Evolutionary conservation across 2,329 filamentous ascomycete genomes (phyloP), one percentile per base, ranked within the genome.

Genomic region (Aspergillus sojae): DNA sequence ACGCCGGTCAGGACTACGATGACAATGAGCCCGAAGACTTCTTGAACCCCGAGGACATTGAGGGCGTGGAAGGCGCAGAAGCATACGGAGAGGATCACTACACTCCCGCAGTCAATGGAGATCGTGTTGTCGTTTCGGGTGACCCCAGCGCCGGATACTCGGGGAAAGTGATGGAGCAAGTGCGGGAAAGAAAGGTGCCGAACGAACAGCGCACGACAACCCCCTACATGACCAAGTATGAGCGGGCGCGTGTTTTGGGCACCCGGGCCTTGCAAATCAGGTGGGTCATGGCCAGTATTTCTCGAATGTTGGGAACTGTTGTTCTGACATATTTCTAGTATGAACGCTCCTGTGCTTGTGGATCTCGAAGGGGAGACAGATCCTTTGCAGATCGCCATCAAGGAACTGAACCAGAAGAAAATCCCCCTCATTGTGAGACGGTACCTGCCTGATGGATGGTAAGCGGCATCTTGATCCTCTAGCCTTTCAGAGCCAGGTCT

Each of bases 221-320:
- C 32, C 95, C 94, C 2, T 99, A 97, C 82, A 96, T 99, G 94
- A 99, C 95, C 70, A 99, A 99, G 83, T 99, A 99, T 81, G 95
- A 99, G 85, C 88, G 90, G 72, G 95, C 95, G 67, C 89, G 95
- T 75, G 94, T 99, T 64, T 82, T 99, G 68, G 95, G 95, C 55
- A 98, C 95, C 46, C 86, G 95, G 70, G 95, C 95, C 46, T 80
- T 98, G 76, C 95, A 99, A 81, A 98, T 99, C 76, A 97, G 93
- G 93, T 96, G 80, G 60, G 88, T 73, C 59, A 39, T 16, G 46
- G 50, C 19, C n/a, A 19, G 5, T 28, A 45, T 53, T 11, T 58
- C 52, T 9, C 41, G 39, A 26, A 5, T 32, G 26, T 11, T 11
- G 19, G 45, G 32, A 12, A 2, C 12, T n/a, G 43, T 34, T 30